Evolutionary conservation across 2,329 filamentous ascomycete genomes (phyloP).

Genomic region (Keithomyces neogunnii): DNA sequence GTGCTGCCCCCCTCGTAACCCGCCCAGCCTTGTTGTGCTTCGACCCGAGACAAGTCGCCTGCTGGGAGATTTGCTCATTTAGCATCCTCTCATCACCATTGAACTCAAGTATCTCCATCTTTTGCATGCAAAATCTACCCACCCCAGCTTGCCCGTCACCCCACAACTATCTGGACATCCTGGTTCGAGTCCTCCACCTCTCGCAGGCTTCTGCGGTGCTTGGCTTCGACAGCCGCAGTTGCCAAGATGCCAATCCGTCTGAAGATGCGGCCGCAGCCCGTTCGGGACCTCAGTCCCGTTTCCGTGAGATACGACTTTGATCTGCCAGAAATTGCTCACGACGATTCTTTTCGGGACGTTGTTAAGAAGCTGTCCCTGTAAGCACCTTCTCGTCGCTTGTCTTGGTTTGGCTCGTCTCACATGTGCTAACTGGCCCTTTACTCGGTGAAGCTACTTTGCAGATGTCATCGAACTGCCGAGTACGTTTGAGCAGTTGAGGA

Average conservation of each 20-base stretch:
- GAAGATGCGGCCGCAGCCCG: slow-evolving; percentile 22
- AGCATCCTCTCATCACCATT: too few relatives aligned
- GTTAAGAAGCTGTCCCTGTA: slow-evolving; percentile 60
- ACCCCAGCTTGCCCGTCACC: too few relatives aligned
- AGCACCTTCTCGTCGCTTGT: slow-evolving; percentile 12
- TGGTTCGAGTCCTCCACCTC: neutral
- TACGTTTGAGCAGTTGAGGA: slow-evolving; percentile 66
- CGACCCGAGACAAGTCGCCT: too few relatives aligned
- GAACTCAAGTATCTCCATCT: too few relatives aligned
- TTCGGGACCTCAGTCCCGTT: slow-evolving; percentile 26
- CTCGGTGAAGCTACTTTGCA: slow-evolving; percentile 45
- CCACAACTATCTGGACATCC: too few relatives aligned
- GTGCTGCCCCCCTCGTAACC: too few relatives aligned
- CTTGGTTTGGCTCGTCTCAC: neutral
- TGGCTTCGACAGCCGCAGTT: neutral
- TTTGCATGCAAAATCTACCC: too few relatives aligned
- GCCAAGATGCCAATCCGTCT: slow-evolving; percentile 28
- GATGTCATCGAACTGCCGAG: slow-evolving; percentile 55
- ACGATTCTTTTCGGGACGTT: slow-evolving; percentile 54
- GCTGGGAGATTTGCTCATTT: too few relatives aligned
- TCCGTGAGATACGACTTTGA: slow-evolving; percentile 24
- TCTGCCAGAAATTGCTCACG: slow-evolving; percentile 47
- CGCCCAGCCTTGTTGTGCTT: too few relatives aligned
- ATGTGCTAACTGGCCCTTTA: neutral
- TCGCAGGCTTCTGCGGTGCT: neutral